Evolutionary conservation across 73 alveolate species (phyloP).

Genomic region (Blepharisma stoltei): DNA sequence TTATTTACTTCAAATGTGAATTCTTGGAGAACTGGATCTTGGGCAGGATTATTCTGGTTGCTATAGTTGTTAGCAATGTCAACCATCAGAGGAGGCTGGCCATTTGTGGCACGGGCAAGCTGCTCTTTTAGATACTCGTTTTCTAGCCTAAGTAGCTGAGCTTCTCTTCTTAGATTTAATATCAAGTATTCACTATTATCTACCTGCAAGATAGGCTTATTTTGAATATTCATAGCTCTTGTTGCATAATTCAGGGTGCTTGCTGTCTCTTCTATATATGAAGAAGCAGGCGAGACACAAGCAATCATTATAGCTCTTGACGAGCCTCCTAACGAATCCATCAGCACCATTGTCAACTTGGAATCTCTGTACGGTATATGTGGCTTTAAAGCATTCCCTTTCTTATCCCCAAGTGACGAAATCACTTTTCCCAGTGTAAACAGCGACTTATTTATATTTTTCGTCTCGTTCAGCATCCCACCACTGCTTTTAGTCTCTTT

Average conservation of each 20-base stretch:
- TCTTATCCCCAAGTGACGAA: slow-evolving; percentile 71
- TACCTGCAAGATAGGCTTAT: slow-evolving; percentile 95
- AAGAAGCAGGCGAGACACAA: slow-evolving; percentile 90
- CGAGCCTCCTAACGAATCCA: slow-evolving; percentile 97
- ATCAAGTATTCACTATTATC: slow-evolving; percentile 90
- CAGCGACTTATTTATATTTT: slow-evolving; percentile 90
- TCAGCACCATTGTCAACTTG: slow-evolving; percentile 95
- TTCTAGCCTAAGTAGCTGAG: slow-evolving; percentile 82
- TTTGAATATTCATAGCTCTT: slow-evolving; percentile 95
- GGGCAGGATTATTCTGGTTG: background rate
- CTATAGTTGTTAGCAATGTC: slow-evolving; percentile 29
- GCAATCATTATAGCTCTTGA: slow-evolving; percentile 98
- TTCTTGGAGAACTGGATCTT: slow-evolving; percentile 38
- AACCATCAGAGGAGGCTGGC: slow-evolving; percentile 75
- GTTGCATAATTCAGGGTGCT: slow-evolving; percentile 95
- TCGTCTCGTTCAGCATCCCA: slow-evolving; percentile 97
- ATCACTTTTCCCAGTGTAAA: slow-evolving; percentile 95
- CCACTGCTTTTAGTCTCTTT: slow-evolving; percentile 94
- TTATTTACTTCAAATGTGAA: slow-evolving; percentile 78
- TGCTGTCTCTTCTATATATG: slow-evolving; percentile 93
- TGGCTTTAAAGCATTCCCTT: slow-evolving; percentile 49
- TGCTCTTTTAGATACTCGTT: slow-evolving; percentile 91
- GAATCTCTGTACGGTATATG: slow-evolving; percentile 98
- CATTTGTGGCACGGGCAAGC: slow-evolving; percentile 68
- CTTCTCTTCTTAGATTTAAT: slow-evolving; percentile 81